Evolutionary conservation across 2,329 filamentous ascomycete genomes (phyloP).

Genomic region (Pseudogymnoascus sp.): DNA sequence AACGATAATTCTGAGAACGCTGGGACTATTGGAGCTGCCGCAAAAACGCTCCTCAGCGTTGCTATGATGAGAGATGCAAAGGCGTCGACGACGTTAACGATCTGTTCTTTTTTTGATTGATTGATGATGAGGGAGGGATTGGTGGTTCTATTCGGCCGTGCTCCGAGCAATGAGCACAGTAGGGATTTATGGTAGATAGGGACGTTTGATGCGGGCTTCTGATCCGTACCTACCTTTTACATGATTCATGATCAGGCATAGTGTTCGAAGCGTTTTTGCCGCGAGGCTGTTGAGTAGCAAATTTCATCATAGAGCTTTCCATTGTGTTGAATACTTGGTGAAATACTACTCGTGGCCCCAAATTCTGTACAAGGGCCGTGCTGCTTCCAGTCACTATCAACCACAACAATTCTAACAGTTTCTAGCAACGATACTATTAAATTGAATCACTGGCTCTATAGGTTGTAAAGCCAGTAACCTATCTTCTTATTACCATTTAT

Average conservation of each 20-base stretch:
- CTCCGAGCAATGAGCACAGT: neutral
- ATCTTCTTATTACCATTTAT: too few species aligned
- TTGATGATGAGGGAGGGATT: conserved; percentile 3
- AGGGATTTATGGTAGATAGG: conserved; percentile 7
- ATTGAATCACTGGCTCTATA: too few species aligned
- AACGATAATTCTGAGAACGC: conserved; percentile 4
- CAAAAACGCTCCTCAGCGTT: neutral
- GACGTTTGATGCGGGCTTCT: conserved; percentile 1
- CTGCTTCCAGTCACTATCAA: too few species aligned
- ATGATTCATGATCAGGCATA: conserved; percentile 7
- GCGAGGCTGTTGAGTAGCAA: conserved; percentile 3
- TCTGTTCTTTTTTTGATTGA: conserved; percentile 9
- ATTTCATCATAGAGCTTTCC: conserved; percentile 5
- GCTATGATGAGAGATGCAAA: conserved; percentile 6
- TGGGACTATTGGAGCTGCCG: conserved; percentile 2
- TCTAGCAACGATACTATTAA: too few species aligned
- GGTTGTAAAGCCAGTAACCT: too few species aligned
- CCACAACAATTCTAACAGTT: too few species aligned
- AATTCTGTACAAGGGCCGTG: too few species aligned
- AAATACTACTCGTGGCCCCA: neutral
- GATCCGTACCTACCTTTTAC: conserved; percentile 7
- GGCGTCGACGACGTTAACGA: conserved; percentile 5
- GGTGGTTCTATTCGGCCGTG: neutral
- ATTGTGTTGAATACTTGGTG: neutral
- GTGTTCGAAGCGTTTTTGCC: conserved; percentile 2